These are phyloP conservation scores for Colletotrichum noveboracense DNA, from an alignment of 2,329 filamentous ascomycete species.

Conservation along the genomic window DNA sequence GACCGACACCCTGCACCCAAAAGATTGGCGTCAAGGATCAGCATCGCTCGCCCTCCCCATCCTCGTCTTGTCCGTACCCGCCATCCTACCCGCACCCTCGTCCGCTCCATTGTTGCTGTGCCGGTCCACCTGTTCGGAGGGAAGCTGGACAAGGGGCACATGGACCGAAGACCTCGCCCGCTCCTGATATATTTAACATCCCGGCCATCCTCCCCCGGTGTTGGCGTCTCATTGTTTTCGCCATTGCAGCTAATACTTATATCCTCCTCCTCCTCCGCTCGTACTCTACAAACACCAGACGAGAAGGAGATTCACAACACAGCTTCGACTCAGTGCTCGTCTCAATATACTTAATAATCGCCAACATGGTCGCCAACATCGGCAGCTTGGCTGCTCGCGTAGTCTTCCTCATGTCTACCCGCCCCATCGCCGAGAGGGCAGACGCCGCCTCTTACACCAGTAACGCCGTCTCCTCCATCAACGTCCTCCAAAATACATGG, in stretches of 20 bases:
- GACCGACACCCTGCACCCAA: neutral
- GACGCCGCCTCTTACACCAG: slow-evolving; percentile 32
- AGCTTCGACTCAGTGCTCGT: neutral
- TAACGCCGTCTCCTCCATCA: slow-evolving; percentile 37
- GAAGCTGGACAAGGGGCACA: slow-evolving; percentile 16
- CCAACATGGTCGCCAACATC: slow-evolving; percentile 22
- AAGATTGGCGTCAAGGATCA: slow-evolving; percentile 13
- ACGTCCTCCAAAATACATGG: slow-evolving; percentile 59
- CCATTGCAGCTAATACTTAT: slow-evolving; percentile 12
- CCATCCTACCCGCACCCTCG: neutral
- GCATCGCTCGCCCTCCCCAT: neutral
- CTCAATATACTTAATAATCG: slow-evolving; percentile 1
- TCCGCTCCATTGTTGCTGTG: slow-evolving; percentile 1
- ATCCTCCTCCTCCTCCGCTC: slow-evolving; percentile 1
- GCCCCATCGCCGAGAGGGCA: slow-evolving; percentile 12
- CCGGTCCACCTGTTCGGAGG: slow-evolving; percentile 1
- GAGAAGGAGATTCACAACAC: neutral
- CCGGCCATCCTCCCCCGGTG: neutral
- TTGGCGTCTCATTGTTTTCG: neutral
- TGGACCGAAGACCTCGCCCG: neutral
- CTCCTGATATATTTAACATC: slow-evolving; percentile 20
- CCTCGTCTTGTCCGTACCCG: slow-evolving; percentile 5
- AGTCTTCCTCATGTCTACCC: slow-evolving; percentile 21
- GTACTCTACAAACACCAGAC: neutral
- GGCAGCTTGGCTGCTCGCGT: slow-evolving; percentile 20